Conservation (phyloP, 129 eudicot genomes). For the Rutidosis leptorrhynchoides region DNA sequence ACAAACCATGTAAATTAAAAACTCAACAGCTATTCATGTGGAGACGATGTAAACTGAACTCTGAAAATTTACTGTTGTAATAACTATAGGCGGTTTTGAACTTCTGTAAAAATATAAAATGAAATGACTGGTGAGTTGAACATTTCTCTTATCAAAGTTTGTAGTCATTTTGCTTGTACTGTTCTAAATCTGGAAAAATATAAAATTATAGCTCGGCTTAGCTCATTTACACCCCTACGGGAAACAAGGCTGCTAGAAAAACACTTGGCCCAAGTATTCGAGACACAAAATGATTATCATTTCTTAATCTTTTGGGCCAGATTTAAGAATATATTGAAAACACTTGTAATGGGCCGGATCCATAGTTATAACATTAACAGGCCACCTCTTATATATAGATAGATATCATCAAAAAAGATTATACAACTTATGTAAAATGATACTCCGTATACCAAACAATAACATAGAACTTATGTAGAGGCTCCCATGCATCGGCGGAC, state of each 20-base stretch:
- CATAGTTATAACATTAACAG: too few relatives aligned
- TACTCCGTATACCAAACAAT: too few relatives aligned
- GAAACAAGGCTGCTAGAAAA: background rate
- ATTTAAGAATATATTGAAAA: too few relatives aligned
- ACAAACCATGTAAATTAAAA: slow-evolving; percentile 16
- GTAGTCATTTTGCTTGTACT: background rate
- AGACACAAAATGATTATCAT: background rate
- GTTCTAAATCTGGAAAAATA: too few relatives aligned
- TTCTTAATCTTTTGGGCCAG: background rate
- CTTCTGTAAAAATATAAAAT: background rate
- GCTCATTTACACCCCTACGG: too few relatives aligned
- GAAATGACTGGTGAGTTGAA: background rate
- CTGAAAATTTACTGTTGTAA: background rate
- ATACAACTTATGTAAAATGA: too few relatives aligned
- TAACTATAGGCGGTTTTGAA: background rate
- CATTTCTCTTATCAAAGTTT: too few relatives aligned
- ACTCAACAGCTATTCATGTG: slow-evolving; percentile 4
- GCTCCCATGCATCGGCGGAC: too few relatives aligned
- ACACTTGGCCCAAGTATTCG: background rate
- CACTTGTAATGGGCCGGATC: background rate
- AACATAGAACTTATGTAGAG: too few relatives aligned
- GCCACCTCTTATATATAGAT: too few relatives aligned
- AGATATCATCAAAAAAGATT: too few relatives aligned
- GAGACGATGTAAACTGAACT: background rate
- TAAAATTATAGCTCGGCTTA: too few relatives aligned